Evolutionary conservation across 2,329 filamentous ascomycete species (phyloP), one percentile per base, ranked within the genome.

Genomic region (Drechmeria coniospora): DNA sequence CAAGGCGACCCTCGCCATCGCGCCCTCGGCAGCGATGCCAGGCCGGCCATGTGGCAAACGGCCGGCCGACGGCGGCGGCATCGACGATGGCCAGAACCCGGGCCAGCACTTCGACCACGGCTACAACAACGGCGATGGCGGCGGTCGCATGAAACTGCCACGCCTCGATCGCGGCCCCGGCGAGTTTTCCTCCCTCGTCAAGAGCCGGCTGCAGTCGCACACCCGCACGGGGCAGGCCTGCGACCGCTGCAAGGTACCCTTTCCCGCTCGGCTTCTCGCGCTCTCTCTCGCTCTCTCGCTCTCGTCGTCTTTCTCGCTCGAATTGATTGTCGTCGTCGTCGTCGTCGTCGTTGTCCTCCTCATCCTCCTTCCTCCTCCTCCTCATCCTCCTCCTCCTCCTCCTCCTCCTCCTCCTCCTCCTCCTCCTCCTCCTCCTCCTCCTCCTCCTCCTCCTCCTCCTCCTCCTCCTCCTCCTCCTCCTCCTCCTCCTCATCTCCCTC

Each of bases 221-320:
- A 66, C 64, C 13, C 58, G 67, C 32, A 92, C 82, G 0, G 82
- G 82, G 8, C 82, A 92, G 56, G 82, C 82, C 18, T 92, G 82
- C 62, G 82, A 92, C 54, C 67, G 83, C 31, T 92, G 83, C 65
- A 90, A 87, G 67, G 78, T 81, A 51, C 41, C 63, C 12, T 18
- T 29, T 20, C 9, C 5, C n/a, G n/a, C n/a, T n/a, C n/a, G n/a
- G n/a, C n/a, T n/a, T n/a, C n/a, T n/a, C n/a, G n/a, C n/a, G n/a
- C n/a, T n/a, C n/a, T n/a, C n/a, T n/a, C n/a, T n/a, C n/a, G n/a
- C n/a, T n/a, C n/a, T n/a, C n/a, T n/a, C n/a, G n/a, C n/a, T n/a
- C n/a, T n/a, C n/a, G n/a, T n/a, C n/a, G n/a, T n/a, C n/a, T n/a
- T n/a, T n/a, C n/a, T n/a, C n/a, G n/a, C n/a, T n/a, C n/a, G n/a